phyloP scores from a whole-genome alignment of 805 yeast genomes.

The Kazachstania kunashirensis region DNA sequence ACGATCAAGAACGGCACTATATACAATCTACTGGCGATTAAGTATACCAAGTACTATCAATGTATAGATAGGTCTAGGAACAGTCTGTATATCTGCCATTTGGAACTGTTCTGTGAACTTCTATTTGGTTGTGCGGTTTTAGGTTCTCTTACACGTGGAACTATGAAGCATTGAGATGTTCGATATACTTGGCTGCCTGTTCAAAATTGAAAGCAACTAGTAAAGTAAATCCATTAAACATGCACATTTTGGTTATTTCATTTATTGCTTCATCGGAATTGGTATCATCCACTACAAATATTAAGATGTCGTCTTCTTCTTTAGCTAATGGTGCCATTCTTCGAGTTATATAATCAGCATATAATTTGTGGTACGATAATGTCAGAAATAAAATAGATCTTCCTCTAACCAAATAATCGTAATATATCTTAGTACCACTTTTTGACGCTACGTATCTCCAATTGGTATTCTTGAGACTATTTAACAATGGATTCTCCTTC shows the following conservation, averaged over 20 bases:
- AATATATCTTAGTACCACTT: constrained; percentile 36
- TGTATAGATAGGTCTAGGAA: too few relatives aligned
- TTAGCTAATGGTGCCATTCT: constrained; percentile 37
- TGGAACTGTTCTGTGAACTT: too few relatives aligned
- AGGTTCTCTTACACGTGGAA: not conserved
- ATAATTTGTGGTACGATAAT: constrained; percentile 62
- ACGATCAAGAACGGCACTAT: too few relatives aligned
- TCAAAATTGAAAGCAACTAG: constrained; percentile 38
- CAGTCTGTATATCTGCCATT: too few relatives aligned
- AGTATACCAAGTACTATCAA: too few relatives aligned
- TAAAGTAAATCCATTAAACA: constrained; percentile 35
- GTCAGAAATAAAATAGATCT: constrained; percentile 52
- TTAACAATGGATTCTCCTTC: constrained; percentile 61
- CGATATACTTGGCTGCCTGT: constrained; percentile 42
- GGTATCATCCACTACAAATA: constrained; percentile 59
- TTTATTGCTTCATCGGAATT: constrained; percentile 38
- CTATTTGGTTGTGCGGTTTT: not conserved
- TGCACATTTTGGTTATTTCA: constrained; percentile 33
- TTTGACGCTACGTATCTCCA: constrained; percentile 37
- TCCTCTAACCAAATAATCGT: constrained; percentile 57
- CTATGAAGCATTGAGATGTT: constrained; percentile 19
- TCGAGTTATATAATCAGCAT: constrained; percentile 63
- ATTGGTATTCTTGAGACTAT: constrained; percentile 43
- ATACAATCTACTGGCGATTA: too few relatives aligned
- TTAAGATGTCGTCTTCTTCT: constrained; percentile 41